phyloP scores from a whole-genome alignment of 139 green algal genomes.

The Closterium sp. region DNA sequence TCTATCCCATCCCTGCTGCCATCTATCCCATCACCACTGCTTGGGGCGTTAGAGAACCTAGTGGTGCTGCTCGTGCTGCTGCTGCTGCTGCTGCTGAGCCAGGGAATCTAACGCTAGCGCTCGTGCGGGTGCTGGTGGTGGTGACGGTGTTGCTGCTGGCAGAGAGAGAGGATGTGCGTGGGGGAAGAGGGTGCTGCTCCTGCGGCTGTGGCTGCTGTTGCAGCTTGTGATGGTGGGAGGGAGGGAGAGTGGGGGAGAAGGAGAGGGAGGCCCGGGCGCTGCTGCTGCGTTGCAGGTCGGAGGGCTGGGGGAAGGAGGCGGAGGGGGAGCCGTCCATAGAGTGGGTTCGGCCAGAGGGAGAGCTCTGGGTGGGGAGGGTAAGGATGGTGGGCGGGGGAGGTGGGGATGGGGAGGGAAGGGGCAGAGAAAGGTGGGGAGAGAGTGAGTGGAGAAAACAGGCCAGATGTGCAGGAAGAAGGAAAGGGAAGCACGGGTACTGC shows the following conservation, averaged over 20 bases:
- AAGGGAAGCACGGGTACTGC: too few relatives aligned
- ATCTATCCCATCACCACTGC: neutral
- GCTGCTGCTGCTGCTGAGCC: neutral
- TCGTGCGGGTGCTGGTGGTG: neutral
- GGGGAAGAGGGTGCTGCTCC: neutral
- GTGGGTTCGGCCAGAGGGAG: neutral
- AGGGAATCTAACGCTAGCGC: neutral
- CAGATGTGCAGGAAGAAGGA: neutral
- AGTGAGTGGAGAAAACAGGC: too few relatives aligned
- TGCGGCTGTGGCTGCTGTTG: neutral
- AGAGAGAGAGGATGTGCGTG: neutral
- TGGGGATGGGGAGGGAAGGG: too few relatives aligned
- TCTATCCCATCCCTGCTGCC: too few relatives aligned
- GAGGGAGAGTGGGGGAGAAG: neutral
- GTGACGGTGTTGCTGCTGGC: neutral
- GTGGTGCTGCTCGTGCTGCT: neutral
- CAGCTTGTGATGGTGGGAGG: neutral
- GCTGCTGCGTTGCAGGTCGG: too few relatives aligned
- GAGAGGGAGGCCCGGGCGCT: neutral
- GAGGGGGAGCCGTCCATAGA: neutral
- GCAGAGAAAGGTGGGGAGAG: too few relatives aligned
- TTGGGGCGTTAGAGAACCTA: neutral
- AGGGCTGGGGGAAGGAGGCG: neutral
- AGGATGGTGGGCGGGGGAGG: too few relatives aligned
- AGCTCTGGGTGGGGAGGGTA: neutral